A percentile compares a stretch with the other conserved stretches of the same genome.
Evolutionary conservation across 306 rosid species (phyloP).

Genomic region (Lagenaria siceraria): DNA sequence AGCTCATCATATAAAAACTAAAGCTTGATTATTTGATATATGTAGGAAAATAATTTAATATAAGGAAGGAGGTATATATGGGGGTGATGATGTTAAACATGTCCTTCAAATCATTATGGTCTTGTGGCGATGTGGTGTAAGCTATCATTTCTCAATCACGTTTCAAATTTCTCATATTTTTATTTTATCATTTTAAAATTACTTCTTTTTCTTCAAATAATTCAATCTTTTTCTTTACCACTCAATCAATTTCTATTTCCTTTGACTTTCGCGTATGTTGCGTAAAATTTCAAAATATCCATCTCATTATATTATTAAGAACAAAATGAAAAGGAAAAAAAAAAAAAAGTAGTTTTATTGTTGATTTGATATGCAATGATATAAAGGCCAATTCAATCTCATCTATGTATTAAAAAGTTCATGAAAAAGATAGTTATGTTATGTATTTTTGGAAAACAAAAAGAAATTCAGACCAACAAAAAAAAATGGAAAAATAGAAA

Average conservation of each 20-base stretch:
- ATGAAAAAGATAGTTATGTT: not conserved
- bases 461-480: not conserved
- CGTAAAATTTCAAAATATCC: not conserved
- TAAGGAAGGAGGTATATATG: not conserved
- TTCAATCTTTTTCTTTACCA: not conserved
- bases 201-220: not conserved
- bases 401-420: not conserved
- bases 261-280: not conserved
- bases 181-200: not conserved
- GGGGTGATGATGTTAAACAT: constrained; percentile 1
- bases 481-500: not conserved
- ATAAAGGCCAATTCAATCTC: not conserved
- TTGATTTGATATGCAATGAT: not conserved
- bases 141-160: not conserved
- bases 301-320: not conserved
- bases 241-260: not conserved
- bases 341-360: not conserved
- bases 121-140: not conserved
- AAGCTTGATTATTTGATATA: not conserved
- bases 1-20: not conserved
- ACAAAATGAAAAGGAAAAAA: not conserved
- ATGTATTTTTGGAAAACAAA: not conserved
- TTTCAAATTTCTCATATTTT: not conserved
- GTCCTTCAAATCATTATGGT: not conserved
- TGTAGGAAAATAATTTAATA: not conserved